These are phyloP conservation scores for Panicum miliaceum DNA, from an alignment of 176 grass and related monocot genomes.

Conservation along the genomic window DNA sequence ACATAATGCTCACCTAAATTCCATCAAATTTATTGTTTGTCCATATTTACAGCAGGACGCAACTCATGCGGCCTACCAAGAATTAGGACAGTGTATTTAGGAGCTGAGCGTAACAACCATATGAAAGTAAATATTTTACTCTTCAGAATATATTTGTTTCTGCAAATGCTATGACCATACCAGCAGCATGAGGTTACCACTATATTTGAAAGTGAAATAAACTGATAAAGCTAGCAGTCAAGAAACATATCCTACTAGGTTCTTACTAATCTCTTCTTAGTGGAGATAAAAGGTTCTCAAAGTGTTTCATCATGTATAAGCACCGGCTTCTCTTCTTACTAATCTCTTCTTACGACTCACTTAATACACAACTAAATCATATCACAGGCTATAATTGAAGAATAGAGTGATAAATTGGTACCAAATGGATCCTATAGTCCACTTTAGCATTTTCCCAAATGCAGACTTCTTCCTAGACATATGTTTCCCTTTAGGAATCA, in stretches of 20 bases:
- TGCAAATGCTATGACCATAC: background rate
- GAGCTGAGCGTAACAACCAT: constrained; percentile 3
- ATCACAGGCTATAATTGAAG: constrained; percentile 15
- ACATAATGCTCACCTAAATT: constrained; percentile 47
- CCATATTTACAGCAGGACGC: constrained; percentile 54
- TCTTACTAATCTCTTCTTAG: constrained; percentile 13
- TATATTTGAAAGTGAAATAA: constrained; percentile 6
- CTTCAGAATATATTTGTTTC: background rate
- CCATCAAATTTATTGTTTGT: constrained; percentile 46
- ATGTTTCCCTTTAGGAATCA: background rate
- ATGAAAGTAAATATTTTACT: constrained; percentile 8
- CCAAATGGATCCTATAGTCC: background rate
- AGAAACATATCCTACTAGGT: background rate
- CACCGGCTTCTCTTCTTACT: background rate
- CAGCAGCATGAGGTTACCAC: background rate
- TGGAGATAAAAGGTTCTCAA: background rate
- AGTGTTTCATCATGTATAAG: background rate
- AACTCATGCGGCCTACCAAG: constrained; percentile 45
- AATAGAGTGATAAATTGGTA: background rate
- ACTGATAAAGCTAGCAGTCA: background rate
- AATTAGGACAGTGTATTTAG: constrained; percentile 49
- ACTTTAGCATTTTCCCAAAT: background rate
- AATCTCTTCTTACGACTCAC: background rate
- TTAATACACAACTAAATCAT: constrained; percentile 25
- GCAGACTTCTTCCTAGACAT: background rate